Base-by-base conservation (phyloP, 2,329 filamentous ascomycete genomes). In the Aureobasidium mangrovei region DNA sequence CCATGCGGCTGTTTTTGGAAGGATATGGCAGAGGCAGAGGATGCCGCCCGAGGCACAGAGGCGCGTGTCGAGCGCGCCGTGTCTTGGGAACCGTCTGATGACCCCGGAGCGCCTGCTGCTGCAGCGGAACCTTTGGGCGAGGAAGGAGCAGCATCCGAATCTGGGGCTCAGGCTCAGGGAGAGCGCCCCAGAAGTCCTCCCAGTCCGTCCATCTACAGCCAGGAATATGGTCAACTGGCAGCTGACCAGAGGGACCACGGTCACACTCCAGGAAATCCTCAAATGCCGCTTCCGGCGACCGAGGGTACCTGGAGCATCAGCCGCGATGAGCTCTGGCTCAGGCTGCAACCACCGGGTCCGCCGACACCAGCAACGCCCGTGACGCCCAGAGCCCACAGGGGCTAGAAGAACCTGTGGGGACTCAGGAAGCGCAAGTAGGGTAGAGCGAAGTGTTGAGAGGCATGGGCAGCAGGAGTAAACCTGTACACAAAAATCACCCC, bases 401-500 rank as follows among this genome's bases (percentile, higher is more conserved):
- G 46, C 40, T 49, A 49, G 46, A 49, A 49, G 6, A 31, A 35
- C 4, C 7, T 49, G 46, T 31, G 39, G n/a, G 35, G 46, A 4
- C 46, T 49, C 35, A 40, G 5, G 36, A 31, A 39, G 8, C 27
- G 27, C 35, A 40, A 7, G 36, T 24, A 39, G 8, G 12, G 27
- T n/a, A 28, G 36, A 36, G 28, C 45, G 27, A 40, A 49, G 46
- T 49, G 28, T 39, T 12, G 4, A 28, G 26, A 28, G 35, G 4
- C 9, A 5, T 18, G 18, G 42, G 29, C 18, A 8, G 7, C 8
- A 32, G 18, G 8, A 31, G 24, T 12, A 7, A 7, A 26, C 28
- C 12, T 26, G 28, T 7, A 7, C 4, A 33, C 6, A 26, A 2
- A 18, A 38, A 12, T 31, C 6, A 48, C 3, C 7, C 39, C 39